phyloP scores from a whole-genome alignment of 345 rosid species.

The Gossypium stocksii region DNA sequence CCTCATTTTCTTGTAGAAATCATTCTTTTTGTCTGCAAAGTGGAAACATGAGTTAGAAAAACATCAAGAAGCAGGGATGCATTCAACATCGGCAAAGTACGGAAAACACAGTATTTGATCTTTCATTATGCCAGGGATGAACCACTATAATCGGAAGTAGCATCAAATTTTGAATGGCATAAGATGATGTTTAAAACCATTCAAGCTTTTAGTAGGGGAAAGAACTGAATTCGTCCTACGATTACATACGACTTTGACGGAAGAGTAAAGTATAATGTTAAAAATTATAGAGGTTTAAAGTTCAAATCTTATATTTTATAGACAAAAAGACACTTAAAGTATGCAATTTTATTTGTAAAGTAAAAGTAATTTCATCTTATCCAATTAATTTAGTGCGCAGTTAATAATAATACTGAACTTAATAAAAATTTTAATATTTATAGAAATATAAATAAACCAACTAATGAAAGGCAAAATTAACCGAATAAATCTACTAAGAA shows the following conservation, averaged over 20 bases:
- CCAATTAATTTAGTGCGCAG: no score
- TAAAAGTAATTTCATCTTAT: no score
- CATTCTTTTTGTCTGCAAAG: slow-evolving; percentile 48
- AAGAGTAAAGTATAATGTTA: no score
- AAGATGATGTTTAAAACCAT: background rate
- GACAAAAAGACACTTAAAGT: no score
- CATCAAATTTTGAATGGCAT: background rate
- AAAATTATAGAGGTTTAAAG: no score
- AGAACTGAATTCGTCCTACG: background rate
- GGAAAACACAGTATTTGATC: background rate
- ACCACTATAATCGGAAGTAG: background rate
- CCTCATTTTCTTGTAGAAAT: slow-evolving; percentile 61
- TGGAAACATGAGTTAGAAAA: background rate
- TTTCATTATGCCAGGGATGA: background rate
- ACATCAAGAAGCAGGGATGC: background rate
- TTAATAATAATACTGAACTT: no score
- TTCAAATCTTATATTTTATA: no score
- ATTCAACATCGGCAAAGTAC: background rate
- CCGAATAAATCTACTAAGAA: no score
- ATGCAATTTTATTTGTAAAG: no score
- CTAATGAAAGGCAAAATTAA: no score
- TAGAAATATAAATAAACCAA: no score
- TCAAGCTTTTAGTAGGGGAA: background rate
- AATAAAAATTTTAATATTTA: no score
- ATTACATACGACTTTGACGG: background rate